Evolutionary conservation across 2,329 filamentous ascomycete genomes (phyloP).

Genomic region (Cladosporium sp.): DNA sequence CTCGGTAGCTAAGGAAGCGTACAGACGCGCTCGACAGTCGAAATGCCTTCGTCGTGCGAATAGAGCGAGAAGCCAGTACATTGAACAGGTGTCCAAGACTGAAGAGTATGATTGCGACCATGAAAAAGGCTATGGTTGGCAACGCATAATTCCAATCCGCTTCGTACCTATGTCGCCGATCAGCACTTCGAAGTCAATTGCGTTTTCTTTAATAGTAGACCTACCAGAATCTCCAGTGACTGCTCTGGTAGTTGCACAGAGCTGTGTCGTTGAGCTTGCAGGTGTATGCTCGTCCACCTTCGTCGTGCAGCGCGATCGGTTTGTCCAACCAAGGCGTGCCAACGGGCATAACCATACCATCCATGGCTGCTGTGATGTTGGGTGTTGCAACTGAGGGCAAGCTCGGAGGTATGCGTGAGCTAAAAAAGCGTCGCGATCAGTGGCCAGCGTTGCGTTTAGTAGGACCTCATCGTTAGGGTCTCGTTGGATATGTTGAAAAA

Average conservation of each 20-base stretch:
- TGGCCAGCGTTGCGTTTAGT: neutral
- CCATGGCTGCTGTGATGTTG: neutral
- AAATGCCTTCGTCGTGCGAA: slow-evolving; percentile 35
- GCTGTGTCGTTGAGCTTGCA: slow-evolving; percentile 38
- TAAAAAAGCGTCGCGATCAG: neutral
- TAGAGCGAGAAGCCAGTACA: slow-evolving; percentile 3
- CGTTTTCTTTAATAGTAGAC: slow-evolving; percentile 19
- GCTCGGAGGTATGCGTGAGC: neutral
- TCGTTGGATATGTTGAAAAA: neutral
- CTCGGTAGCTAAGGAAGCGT: slow-evolving; percentile 46
- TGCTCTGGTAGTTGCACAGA: slow-evolving; percentile 48
- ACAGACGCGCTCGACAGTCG: slow-evolving; percentile 35
- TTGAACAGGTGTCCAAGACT: neutral
- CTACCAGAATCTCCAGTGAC: slow-evolving; percentile 54
- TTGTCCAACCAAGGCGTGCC: slow-evolving; percentile 40
- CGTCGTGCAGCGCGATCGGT: slow-evolving; percentile 45
- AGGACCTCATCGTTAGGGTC: neutral
- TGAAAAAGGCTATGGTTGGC: slow-evolving; percentile 55
- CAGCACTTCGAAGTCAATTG: neutral
- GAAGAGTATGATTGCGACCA: slow-evolving; percentile 52
- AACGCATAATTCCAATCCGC: slow-evolving; percentile 57
- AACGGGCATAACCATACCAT: slow-evolving; percentile 17
- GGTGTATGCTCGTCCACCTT: slow-evolving; percentile 30
- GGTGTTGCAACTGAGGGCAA: neutral
- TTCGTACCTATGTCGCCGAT: slow-evolving; percentile 46